Percentiles rank a stretch among this genome's conserved stretches.
These are phyloP conservation scores for Ramaria rubella DNA, from an alignment of 768 basidiomycete genomes.

Conservation along the genomic window DNA sequence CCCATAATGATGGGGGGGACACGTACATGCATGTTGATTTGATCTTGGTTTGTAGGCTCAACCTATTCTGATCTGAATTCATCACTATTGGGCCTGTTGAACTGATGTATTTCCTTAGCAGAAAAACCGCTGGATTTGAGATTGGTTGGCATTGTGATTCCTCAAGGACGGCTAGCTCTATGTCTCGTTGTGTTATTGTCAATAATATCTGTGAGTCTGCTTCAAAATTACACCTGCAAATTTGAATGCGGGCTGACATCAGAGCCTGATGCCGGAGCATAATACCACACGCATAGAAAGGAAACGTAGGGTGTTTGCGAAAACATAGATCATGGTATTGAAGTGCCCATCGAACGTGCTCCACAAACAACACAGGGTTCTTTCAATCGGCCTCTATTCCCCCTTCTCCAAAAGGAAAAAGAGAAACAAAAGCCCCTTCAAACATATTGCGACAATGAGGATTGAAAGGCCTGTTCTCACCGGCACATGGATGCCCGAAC, in stretches of 20 bases:
- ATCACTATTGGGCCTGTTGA: conserved; percentile 12
- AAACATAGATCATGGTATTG: conserved; percentile 1
- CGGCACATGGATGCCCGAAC: conserved; percentile 16
- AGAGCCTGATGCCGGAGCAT: too few relatives aligned
- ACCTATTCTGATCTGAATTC: conserved; percentile 12
- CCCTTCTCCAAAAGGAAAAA: conserved; percentile 32
- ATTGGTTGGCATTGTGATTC: too few relatives aligned
- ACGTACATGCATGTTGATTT: conserved; percentile 29
- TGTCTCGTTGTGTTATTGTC: not conserved
- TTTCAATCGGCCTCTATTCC: conserved; percentile 22
- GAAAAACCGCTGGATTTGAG: not conserved
- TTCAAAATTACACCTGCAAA: too few relatives aligned
- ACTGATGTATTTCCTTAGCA: conserved; percentile 13
- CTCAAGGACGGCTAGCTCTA: not conserved
- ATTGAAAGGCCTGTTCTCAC: conserved; percentile 11
- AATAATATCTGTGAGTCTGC: too few relatives aligned
- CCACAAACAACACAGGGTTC: not conserved
- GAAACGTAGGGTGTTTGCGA: not conserved
- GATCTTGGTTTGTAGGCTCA: conserved; percentile 20
- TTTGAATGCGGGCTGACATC: too few relatives aligned
- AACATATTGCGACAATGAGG: not conserved
- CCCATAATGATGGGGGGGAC: conserved; percentile 34
- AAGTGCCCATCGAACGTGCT: not conserved
- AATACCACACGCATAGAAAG: not conserved
- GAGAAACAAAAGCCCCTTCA: conserved; percentile 19